Conservation (phyloP, 257 asterid genomes). For the Nemophila menziesii region DNA sequence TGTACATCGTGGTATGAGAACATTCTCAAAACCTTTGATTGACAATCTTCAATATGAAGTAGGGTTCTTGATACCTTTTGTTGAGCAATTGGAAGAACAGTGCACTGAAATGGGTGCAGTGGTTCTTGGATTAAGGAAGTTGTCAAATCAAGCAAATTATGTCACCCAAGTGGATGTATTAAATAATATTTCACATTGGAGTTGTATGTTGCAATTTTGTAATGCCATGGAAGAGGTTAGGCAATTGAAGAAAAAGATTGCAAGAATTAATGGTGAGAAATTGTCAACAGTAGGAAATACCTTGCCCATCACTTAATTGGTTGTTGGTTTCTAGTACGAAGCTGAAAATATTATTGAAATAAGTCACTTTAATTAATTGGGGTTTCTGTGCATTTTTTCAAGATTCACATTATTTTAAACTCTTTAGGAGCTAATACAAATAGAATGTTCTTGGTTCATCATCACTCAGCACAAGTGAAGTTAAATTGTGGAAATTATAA, state of each 20-base stretch:
- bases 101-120: background rate
- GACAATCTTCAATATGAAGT: background rate
- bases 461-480: too few species aligned
- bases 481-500: too few species aligned
- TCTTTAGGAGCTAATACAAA: too few species aligned
- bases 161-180: background rate
- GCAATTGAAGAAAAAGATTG: background rate
- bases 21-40: background rate
- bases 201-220: background rate
- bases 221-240: background rate
- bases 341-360: background rate
- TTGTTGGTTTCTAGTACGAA: conserved; percentile 6
- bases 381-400: too few species aligned
- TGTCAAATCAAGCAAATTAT: conserved; percentile 4
- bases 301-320: background rate
- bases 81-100: too few species aligned
- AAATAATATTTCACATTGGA: background rate
- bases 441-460: too few species aligned
- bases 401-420: too few species aligned
- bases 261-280: background rate
- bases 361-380: too few species aligned
- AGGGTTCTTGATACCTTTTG: background rate
- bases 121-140: background rate
- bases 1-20: background rate
- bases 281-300: background rate